Base-by-base conservation (phyloP, 2,329 filamentous ascomycete genomes). In the Arthrobotrys sinensis region DNA sequence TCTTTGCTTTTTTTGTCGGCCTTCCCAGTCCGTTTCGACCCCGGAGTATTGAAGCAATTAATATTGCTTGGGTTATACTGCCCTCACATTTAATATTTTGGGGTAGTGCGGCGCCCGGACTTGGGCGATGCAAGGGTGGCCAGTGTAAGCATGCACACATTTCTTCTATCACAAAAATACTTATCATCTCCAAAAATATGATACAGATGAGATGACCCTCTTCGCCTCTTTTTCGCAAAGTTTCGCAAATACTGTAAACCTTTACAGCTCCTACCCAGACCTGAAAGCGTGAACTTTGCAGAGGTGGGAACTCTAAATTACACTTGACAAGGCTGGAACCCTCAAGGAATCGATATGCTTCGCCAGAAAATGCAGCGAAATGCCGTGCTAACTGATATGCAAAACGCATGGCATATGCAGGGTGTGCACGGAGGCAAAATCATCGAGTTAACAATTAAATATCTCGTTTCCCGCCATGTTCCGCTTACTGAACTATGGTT, bases 391-490 rank as follows among this genome's bases (percentile, higher is more conserved):
- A 60, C 16, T 14, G 14, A 28, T 6, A 48, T 48, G 28, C 16
- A 55, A 45, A 63, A 34, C 50, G 57, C 38, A 68, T 46, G 36
- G 38, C 64, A 50, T 43, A 64, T 55, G 60, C 69, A 68, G n/a
- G 40, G 40, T 24, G 16, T 69, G 40, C 43, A 66, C 45, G 40
- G 50, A 50, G 36, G 28, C 24, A 62, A 66, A 62, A 60, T n/a
- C 36, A 28, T 46, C 38, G 43, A 52, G 11, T 64, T 52, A 32
- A 28, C 64, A 43, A 76, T 65, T 57, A 77, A 77, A 77, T 77
- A 77, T 78, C 73, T 78, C 67, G 75, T 72, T 72, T 60, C 62
- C 75, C 75, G 75, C 67, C 40, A 55, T 63, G 62, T 72, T 72
- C 75, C 75, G 75, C 70, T 75, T 75, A 75, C 70, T 75, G 43